Evolutionary conservation across 305 asterid genomes (phyloP), one percentile per base, ranked within the genome.

Genomic region (Coffea humblotiana): DNA sequence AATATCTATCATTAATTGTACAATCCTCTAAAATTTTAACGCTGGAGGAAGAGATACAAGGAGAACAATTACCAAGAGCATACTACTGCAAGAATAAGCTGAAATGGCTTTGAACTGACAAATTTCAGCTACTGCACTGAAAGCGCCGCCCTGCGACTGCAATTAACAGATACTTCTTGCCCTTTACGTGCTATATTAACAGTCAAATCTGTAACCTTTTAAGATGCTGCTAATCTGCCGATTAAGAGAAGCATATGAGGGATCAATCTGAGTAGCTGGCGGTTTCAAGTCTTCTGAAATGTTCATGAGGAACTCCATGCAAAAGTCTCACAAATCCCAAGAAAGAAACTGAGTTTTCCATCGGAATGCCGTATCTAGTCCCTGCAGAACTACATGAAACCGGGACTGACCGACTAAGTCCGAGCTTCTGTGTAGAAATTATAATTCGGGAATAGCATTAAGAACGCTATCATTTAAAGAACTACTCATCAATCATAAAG

Each of bases 281-380:
- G 68, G 43, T 69, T 74, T 82, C 82, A 89, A 25, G 88, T 88
- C 90, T 93, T 95, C 68, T 92, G 99, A 58, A 93, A 87, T 51
- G 95, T 48, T 2, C 98, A 93, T 3, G 98, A 54, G 99, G 88
- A 75, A 91, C 88, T 60, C 97, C 98, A 37, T 95, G 99, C 35
- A 95, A 91, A 85, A 95, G 98, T 32, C 95, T 87, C 47, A 95
- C 97, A 37, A 95, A 95, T 25, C 99, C 99, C 86, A 10, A 25
- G 37, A 51, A 95, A 86, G 91, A 95, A 29, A 29, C 29, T 93
- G 79, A 95, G 97, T 87, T 90, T 35, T 29, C 29, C 75, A 3
- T 95, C 99, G 0, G 97, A 87, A 70, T 92, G 29, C 29, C 1
- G 29, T 29, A 1, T 29, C 29, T 29, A 29, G 29, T 29, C 29